phyloP scores from a whole-genome alignment of 306 rosid genomes.

The Prunus salicina region DNA sequence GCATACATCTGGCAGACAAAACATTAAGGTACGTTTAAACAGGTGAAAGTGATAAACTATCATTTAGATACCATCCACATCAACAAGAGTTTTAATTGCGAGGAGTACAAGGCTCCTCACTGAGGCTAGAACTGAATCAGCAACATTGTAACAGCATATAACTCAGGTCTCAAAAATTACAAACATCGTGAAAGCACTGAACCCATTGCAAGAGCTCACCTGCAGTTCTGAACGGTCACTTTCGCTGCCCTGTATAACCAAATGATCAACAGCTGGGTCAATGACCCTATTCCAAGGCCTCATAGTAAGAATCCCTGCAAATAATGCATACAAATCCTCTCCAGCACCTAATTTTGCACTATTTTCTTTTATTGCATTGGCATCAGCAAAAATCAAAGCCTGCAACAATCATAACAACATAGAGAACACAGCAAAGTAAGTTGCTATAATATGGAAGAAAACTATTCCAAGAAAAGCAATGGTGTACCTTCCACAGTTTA shows the following conservation, averaged over 20 bases:
- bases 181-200: not conserved
- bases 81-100: slow-evolving; percentile 5
- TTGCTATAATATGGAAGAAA: not conserved
- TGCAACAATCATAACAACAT: slow-evolving; percentile 22
- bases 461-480: not conserved
- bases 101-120: not conserved
- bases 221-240: slow-evolving; percentile 79
- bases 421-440: slow-evolving; percentile 4
- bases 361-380: slow-evolving; percentile 71
- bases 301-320: slow-evolving; percentile 96
- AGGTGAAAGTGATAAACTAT: not conserved
- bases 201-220: slow-evolving; percentile 48
- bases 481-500: slow-evolving; percentile 78
- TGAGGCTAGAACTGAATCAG: not conserved
- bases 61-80: slow-evolving; percentile 11
- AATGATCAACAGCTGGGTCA: slow-evolving; percentile 81
- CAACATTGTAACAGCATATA: not conserved
- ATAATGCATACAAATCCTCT: slow-evolving; percentile 85
- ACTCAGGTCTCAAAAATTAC: not conserved
- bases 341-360: slow-evolving; percentile 96
- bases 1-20: slow-evolving; percentile 79
- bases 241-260: slow-evolving; percentile 69
- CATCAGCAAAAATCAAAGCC: slow-evolving; percentile 83
- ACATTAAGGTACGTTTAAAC: slow-evolving; percentile 13
- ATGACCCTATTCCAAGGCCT: slow-evolving; percentile 92